Evolutionary conservation across 108 stramenopile species (phyloP), one percentile per base, ranked within the genome.

Genomic region (Parietichytrium sp.): DNA sequence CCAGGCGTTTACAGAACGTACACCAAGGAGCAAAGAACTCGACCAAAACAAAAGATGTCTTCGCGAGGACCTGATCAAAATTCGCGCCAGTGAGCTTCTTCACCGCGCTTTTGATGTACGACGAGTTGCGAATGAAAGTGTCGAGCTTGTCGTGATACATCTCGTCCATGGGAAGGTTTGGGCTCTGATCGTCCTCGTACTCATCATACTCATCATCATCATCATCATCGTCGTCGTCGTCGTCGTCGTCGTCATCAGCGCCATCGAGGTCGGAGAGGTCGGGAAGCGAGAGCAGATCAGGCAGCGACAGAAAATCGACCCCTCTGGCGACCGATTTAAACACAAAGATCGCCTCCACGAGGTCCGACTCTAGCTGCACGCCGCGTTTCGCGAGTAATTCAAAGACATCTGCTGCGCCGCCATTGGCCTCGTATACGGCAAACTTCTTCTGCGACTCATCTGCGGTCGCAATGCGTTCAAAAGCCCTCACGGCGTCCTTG

Each of bases 1-100:
- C 87, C 26, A 91, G 84, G 23, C 36, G 26, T 87, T 91, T 87
- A 88, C 91, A 92, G 87, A 91, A 90, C 2, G 89, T 90, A 80
- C 91, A 92, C 91, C 91, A 92, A 16, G 91, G 91, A 4, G 91
- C 91, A 84, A 91, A 92, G 85, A 92, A 92, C 84, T 92, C 89
- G 42, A 92, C 61, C 25, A 92, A 50, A 29, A 88, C 90, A 80
- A 89, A 89, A 85, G 90, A 87, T 54, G 78, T 79, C 80, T 83
- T 52, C 18, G 78, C 51, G 20, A 86, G 42, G 16, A 79, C 20
- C 30, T 49, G 72, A 42, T 53, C 29, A 53, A 87, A 85, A 26
- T 33, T 54, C 54, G 83, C 47, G 42, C 85, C 83, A 55, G 83
- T 85, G 45, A 88, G 45, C 49, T 86, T 86, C 83, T 81, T 83